phyloP scores from a whole-genome alignment of 768 basidiomycete species.

The Tephrocybe sp. region DNA sequence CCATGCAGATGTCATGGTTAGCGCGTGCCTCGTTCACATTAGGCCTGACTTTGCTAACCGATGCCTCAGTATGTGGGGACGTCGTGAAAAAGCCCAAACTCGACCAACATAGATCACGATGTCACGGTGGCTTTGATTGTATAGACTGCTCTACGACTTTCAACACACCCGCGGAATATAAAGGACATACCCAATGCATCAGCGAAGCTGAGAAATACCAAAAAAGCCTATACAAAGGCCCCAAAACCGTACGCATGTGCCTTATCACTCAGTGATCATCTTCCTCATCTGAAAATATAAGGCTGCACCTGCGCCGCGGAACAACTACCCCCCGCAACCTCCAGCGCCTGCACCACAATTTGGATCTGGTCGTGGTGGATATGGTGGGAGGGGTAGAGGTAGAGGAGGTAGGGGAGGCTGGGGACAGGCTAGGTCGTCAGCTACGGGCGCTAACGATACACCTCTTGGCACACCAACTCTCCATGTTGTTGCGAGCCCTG shows the following conservation, averaged over 20 bases:
- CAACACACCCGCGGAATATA: slow-evolving; percentile 72
- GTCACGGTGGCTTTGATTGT: slow-evolving; percentile 72
- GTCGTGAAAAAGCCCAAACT: slow-evolving; percentile 94
- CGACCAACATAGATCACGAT: slow-evolving; percentile 69
- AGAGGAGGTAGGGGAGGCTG: slow-evolving; percentile 36
- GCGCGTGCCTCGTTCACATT: slow-evolving; percentile 16
- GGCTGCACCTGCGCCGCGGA: slow-evolving; percentile 17
- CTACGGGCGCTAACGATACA: slow-evolving; percentile 69
- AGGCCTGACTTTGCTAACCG: slow-evolving; percentile 2
- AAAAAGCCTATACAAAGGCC: slow-evolving; percentile 81
- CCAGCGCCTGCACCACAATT: slow-evolving; percentile 11
- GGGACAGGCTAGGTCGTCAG: slow-evolving; percentile 26
- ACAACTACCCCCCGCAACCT: slow-evolving; percentile 23
- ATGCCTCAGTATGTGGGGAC: slow-evolving; percentile 66
- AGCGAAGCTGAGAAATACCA: slow-evolving; percentile 94
- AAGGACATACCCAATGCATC: slow-evolving; percentile 81
- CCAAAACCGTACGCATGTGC: slow-evolving; percentile 50
- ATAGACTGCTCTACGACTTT: slow-evolving; percentile 91
- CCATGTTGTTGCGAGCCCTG: slow-evolving; percentile 28
- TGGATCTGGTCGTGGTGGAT: slow-evolving; percentile 21
- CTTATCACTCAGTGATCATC: not conserved
- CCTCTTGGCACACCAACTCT: slow-evolving; percentile 65
- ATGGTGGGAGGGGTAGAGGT: slow-evolving; percentile 25
- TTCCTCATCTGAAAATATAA: not conserved
- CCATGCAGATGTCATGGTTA: slow-evolving; percentile 67